Percentiles rank a stretch among this genome's conserved stretches.
Evolutionary conservation across 2,329 filamentous ascomycete genomes (phyloP).

Genomic region (Aspergillus candidus): DNA sequence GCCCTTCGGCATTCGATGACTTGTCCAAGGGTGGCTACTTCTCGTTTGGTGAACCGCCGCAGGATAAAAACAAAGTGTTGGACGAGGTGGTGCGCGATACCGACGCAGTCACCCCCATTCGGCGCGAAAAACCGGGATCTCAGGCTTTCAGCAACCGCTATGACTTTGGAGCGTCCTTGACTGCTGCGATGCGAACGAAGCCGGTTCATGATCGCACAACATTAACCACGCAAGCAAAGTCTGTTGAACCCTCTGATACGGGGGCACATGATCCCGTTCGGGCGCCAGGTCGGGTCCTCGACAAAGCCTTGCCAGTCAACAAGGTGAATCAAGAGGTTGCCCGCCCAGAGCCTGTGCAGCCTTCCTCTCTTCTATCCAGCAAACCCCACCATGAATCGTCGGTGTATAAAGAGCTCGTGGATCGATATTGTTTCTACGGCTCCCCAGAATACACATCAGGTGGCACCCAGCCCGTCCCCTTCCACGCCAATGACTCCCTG

Average conservation of each 20-base stretch:
- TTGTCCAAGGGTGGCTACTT: slow-evolving; percentile 58
- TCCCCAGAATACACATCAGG: slow-evolving; percentile 37
- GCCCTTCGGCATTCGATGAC: slow-evolving; percentile 59
- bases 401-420: slow-evolving; percentile 92
- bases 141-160: slow-evolving; percentile 88
- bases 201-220: slow-evolving; percentile 59
- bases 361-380: slow-evolving; percentile 52
- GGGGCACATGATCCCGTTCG: slow-evolving; percentile 10
- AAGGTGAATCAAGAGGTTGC: slow-evolving; percentile 9
- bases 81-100: slow-evolving; percentile 64
- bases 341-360: slow-evolving; percentile 34
- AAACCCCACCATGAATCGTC: slow-evolving; percentile 72
- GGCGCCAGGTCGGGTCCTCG: slow-evolving; percentile 7
- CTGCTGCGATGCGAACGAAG: slow-evolving; percentile 64
- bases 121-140: slow-evolving; percentile 46
- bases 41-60: slow-evolving; percentile 53
- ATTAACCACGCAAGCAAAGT: slow-evolving; percentile 51
- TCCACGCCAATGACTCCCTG: too few relatives aligned
- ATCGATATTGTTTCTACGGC: slow-evolving; percentile 92
- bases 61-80: slow-evolving; percentile 61
- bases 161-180: slow-evolving; percentile 89
- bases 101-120: slow-evolving; percentile 52
- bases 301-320: slow-evolving; percentile 16
- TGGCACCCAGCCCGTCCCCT: not conserved
- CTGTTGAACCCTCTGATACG: slow-evolving; percentile 35